Evolutionary conservation across 306 rosid species (phyloP).

Genomic region (Lotus japonicus): DNA sequence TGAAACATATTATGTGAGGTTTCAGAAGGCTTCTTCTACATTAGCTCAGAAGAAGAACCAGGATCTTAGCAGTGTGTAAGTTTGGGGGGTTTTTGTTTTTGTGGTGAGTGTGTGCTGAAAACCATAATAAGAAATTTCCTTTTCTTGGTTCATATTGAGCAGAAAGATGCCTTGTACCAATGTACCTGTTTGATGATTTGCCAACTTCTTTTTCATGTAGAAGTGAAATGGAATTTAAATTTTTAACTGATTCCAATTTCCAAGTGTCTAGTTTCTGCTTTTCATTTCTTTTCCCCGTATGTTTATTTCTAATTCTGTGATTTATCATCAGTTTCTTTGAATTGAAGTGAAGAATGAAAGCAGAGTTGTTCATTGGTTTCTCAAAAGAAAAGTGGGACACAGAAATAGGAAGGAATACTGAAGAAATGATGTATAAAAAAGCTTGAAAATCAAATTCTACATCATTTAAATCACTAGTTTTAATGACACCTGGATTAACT

Average conservation of each 20-base stretch:
- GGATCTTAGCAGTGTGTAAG: background rate
- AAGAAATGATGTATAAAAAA: too few species aligned
- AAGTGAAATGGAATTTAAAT: background rate
- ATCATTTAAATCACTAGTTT: too few species aligned
- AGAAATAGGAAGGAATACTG: too few species aligned
- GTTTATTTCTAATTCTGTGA: too few species aligned
- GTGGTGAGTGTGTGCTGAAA: background rate
- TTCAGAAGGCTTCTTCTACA: background rate
- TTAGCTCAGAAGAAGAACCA: background rate
- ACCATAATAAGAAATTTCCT: background rate
- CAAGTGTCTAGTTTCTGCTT: too few species aligned
- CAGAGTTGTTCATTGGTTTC: too few species aligned
- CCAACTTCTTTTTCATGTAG: background rate
- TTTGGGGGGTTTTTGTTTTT: background rate
- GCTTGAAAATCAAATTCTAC: too few species aligned
- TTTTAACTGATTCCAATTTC: background rate
- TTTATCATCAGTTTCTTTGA: too few species aligned
- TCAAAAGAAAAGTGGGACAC: too few species aligned
- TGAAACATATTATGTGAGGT: constrained; percentile 17
- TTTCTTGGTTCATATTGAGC: background rate
- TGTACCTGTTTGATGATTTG: background rate
- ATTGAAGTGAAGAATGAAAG: too few species aligned
- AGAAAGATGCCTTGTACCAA: background rate
- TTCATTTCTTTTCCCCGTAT: too few species aligned
- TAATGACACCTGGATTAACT: too few species aligned